A percentile compares a stretch with the other conserved stretches of the same genome.
phyloP scores from a whole-genome alignment of 371 early-diverging fungal genomes.

The Conidiobolus incongruus region DNA sequence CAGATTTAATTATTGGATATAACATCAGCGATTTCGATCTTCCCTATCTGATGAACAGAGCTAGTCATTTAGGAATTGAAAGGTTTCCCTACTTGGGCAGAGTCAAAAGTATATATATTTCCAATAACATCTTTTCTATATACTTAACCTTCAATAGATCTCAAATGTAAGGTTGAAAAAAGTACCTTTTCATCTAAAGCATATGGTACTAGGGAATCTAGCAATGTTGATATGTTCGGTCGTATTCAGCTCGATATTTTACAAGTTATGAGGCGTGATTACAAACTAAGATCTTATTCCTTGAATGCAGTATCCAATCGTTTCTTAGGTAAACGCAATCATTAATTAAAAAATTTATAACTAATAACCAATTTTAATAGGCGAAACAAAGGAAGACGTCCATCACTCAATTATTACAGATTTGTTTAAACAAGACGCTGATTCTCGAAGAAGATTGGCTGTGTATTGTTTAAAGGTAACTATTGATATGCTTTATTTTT shows the following conservation, averaged over 20 bases:
- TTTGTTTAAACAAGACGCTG: constrained; percentile 83
- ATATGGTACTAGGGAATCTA: constrained; percentile 79
- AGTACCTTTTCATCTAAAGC: constrained; percentile 81
- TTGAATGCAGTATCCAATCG: constrained; percentile 95
- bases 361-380: constrained; percentile 10
- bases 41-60: constrained; percentile 92
- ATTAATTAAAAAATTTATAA: neutral
- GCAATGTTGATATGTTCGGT: constrained; percentile 78
- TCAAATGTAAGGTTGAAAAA: constrained; percentile 51
- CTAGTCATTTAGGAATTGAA: constrained; percentile 45
- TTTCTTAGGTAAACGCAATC: constrained; percentile 51
- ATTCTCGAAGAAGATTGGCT: constrained; percentile 93
- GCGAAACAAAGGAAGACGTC: constrained; percentile 99
- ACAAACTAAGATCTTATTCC: constrained; percentile 93
- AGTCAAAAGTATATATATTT: constrained; percentile 19
- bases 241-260: constrained; percentile 92
- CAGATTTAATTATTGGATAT: constrained; percentile 98
- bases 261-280: constrained; percentile 91
- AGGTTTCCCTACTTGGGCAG: constrained; percentile 78
- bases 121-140: neutral
- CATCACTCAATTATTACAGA: constrained; percentile 96
- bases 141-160: constrained; percentile 6
- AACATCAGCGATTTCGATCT: constrained; percentile 98
- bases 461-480: constrained; percentile 88
- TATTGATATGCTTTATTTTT: neutral